Evolutionary conservation across 2,329 filamentous ascomycete species (phyloP), one percentile per base, ranked within the genome.

Genomic region (Paecilomyces sp.): DNA sequence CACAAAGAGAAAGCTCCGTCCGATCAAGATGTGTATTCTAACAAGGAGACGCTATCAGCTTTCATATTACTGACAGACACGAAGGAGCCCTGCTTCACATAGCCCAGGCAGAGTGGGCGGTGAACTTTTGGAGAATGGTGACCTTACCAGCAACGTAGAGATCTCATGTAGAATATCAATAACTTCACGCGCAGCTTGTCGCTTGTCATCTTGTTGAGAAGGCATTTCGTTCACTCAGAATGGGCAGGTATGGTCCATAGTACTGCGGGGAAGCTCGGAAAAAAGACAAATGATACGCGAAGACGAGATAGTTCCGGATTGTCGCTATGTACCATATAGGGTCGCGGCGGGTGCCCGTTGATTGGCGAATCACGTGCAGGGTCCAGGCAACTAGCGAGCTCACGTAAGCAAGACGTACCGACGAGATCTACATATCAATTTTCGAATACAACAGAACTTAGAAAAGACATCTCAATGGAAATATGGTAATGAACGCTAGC

Each of bases 11-110:
- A 18, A 99, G 81, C 22, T 92, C 92, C 58, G 92, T 88, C 33
- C 93, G 87, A 75, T 97, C 92, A 54, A 99, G 86, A 64, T 96
- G 86, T 63, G 93, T 96, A 77, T 97, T 97, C 93, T 97, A 61
- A 15, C 55, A 31, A 52, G 5, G n/a, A 12, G 53, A 22, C 36
- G 25, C 36, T 4, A 54, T 30, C 22, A 18, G n/a, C 33, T n/a
- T 18, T 15, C 30, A 56, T 24, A 25, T 55, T 2, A 31, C 31
- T 18, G 12, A 30, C n/a, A 57, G 41, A 22, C 15, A 28, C 25
- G 25, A 28, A 3, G 25, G 2, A 28, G 28, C 18, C 5, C 51
- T n/a, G 24, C n/a, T 22, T 25, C 4, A 53, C 50, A 53, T 6
- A 28, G 8, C 18, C 8, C 50, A 18, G 8, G 5, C 50, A 12